Base-by-base conservation (phyloP, 2,329 filamentous ascomycete species). In the Chrysosporium queenslandicum region DNA sequence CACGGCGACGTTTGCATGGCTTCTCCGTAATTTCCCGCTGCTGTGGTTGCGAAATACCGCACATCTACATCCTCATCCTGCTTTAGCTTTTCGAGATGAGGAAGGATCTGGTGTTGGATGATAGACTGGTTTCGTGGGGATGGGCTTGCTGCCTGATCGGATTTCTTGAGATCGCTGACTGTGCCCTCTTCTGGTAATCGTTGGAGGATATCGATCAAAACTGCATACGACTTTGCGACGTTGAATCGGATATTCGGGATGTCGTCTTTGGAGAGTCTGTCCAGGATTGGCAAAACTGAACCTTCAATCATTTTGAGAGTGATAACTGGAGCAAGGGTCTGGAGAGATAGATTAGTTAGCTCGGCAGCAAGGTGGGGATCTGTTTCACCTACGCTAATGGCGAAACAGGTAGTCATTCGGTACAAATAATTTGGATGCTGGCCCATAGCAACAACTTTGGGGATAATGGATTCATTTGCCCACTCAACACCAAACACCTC, bases 161-260 rank as follows among this genome's bases (percentile, higher is more conserved):
- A 80, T 75, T 94, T 92, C 71, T 96, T 88, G 55, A 94, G 71
- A 49, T 87, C 82, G 66, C 85, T 82, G 57, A 97, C 77, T 12
- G 91, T 97, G 56, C 89, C 89, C 65, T 92, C 79, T 51, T 90
- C 86, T 2, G 92, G 91, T 52, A 98, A 78, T 61, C 88, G 86
- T 71, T 91, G 89, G 64, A 98, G 78, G n/a, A 90, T 89, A 61
- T 86, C 83, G 63, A 97, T 89, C 54, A 98, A 76, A 48, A 92
- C 84, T 20, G 83, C 82, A 66, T 97, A 98, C 43, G 92, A 97
- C 76, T 98, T 98, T 61, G 92, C 92, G 45, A 98, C 92, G 70
- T 98, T 98, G 80, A 98, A 98, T 48, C 92, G 88, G 67, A 98
- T 98, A 74, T 98, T 98, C 60, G 92, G 92, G 58, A 98, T 98